Percentiles rank a stretch among this genome's conserved stretches.
These are phyloP conservation scores for Phoenix dactylifera DNA, from an alignment of 176 grass and related monocot genomes.

Conservation along the genomic window DNA sequence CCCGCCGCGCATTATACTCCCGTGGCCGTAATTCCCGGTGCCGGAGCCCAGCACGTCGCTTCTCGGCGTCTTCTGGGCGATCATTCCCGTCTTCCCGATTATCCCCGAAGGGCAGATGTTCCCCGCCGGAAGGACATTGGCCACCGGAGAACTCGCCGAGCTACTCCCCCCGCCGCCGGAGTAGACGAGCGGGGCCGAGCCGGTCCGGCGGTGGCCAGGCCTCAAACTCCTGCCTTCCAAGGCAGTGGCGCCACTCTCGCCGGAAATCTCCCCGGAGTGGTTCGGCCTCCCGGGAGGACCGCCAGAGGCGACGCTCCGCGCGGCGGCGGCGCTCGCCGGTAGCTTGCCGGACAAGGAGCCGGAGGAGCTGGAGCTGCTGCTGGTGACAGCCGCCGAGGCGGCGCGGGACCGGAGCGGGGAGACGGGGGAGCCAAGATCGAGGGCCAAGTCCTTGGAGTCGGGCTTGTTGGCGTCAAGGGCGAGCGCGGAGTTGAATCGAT, in stretches of 20 bases:
- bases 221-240: constrained; percentile 24
- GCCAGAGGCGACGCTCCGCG: not conserved
- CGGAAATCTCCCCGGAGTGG: constrained; percentile 26
- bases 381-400: constrained; percentile 20
- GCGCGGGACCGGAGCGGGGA: constrained; percentile 44
- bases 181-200: constrained; percentile 70
- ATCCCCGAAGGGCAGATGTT: constrained; percentile 85
- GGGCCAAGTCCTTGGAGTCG: constrained; percentile 55
- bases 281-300: constrained; percentile 41
- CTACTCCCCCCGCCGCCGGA: constrained; percentile 51
- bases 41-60: constrained; percentile 83
- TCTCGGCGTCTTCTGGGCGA: constrained; percentile 43
- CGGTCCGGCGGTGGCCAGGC: constrained; percentile 49
- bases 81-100: constrained; percentile 25
- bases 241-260: constrained; percentile 35
- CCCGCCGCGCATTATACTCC: constrained; percentile 61
- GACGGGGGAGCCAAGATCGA: constrained; percentile 69
- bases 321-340: constrained; percentile 17
- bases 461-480: constrained; percentile 57
- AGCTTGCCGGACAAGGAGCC: constrained; percentile 24
- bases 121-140: constrained; percentile 76
- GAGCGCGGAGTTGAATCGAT: constrained; percentile 25
- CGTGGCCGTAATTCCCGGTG: constrained; percentile 84
- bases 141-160: constrained; percentile 62
- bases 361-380: constrained; percentile 30